Evolutionary conservation across 192 early-diverging fungal genomes (phyloP).

Genomic region (Oehlia diaphana): DNA sequence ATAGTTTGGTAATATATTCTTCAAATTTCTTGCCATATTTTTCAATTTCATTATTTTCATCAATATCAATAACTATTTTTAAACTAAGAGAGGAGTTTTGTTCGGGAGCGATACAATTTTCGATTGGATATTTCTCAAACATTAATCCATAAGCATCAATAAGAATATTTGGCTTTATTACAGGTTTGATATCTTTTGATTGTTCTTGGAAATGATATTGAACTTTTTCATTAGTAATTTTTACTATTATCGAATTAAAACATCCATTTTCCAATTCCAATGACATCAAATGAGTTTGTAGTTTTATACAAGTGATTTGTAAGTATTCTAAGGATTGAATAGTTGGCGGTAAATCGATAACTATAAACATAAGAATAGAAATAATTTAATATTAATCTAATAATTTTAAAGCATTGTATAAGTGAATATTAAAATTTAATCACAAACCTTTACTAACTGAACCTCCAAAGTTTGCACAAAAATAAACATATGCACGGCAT

Average conservation of each 20-base stretch:
- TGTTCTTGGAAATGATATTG: conserved; percentile 10
- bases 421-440: too few relatives aligned
- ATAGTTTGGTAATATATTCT: not conserved
- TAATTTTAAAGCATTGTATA: too few relatives aligned
- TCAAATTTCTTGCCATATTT: not conserved
- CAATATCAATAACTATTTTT: not conserved
- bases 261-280: not conserved
- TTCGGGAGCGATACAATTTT: not conserved
- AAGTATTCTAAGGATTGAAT: not conserved
- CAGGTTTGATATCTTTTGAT: not conserved
- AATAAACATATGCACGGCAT: conserved; percentile 10
- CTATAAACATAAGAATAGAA: not conserved
- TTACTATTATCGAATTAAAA: not conserved
- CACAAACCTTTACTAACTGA: not conserved
- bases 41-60: not conserved
- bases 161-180: not conserved
- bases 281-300: not conserved
- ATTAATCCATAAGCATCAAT: conserved; percentile 14
- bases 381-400: too few relatives aligned
- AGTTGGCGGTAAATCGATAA: not conserved
- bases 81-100: not conserved
- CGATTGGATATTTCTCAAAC: conserved; percentile 14
- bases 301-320: conserved; percentile 6
- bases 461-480: not conserved
- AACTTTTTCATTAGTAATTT: conserved; percentile 13